Evolutionary conservation across 2,329 filamentous ascomycete genomes (phyloP), one percentile per base, ranked within the genome.

Genomic region (Alternaria dauci): DNA sequence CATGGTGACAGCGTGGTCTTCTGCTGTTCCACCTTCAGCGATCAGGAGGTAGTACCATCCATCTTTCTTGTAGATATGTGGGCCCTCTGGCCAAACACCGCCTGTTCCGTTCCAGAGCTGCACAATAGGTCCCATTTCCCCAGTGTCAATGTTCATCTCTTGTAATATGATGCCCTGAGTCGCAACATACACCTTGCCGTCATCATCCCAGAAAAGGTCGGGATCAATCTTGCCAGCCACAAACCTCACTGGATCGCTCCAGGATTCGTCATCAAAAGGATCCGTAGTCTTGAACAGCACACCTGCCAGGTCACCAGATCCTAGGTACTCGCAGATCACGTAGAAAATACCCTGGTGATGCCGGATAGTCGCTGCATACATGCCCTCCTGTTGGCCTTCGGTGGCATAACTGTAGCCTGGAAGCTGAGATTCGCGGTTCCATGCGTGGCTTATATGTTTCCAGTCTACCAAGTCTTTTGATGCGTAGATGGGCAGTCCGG

Each of bases 201-300:
- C 82, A 1, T 82, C 81, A 51, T 88, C 83, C 83, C 85, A 88
- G 66, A 86, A 85, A 8, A 83, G 80, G 34, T 81, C 82, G 0
- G 85, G 83, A 54, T 89, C 87, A 53, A 65, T 68, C 39, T 53
- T 58, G 23, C 23, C 30, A 6, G n/a, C 66, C 57, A 73, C 69
- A 65, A 79, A 42, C 68, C 55, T 42, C 36, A 70, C 56, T 2
- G 69, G 64, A 44, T 69, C 58, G 38, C 59, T 66, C 67, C 68
- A 72, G 9, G 55, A 51, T 11, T 25, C 18, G n/a, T 69, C 62
- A 14, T 60, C 51, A 14, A 56, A 71, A 2, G 61, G 62, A 48
- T 72, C 38, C 6, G 55, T 63, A 2, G 67, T 60, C 16, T 55
- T 67, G 60, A 69, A 71, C 6, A 71, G 16, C 1, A 69, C 43